Evolutionary conservation across 192 early-diverging fungal species (phyloP).

Genomic region (Coemansia erecta): DNA sequence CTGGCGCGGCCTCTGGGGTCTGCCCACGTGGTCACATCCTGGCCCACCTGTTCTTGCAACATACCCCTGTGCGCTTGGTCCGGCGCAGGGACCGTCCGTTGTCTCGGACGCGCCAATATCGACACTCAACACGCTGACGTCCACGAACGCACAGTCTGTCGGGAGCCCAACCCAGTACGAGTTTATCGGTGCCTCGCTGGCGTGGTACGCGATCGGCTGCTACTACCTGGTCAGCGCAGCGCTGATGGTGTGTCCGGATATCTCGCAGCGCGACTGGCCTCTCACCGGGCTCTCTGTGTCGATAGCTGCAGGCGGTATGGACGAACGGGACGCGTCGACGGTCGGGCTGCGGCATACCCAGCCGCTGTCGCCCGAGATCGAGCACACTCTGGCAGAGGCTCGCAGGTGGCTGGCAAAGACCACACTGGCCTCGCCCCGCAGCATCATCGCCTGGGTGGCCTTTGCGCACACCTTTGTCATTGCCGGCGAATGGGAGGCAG

Average conservation of each 20-base stretch:
- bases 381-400: conserved; percentile 40
- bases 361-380: conserved; percentile 32
- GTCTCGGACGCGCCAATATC: conserved; percentile 32
- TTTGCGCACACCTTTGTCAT: conserved; percentile 53
- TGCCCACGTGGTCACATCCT: conserved; percentile 50
- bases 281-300: conserved; percentile 22
- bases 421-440: conserved; percentile 44
- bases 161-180: conserved; percentile 48
- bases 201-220: conserved; percentile 55
- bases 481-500: conserved; percentile 52
- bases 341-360: conserved; percentile 19
- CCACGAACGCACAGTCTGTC: conserved; percentile 33
- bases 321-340: background rate
- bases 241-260: conserved; percentile 11
- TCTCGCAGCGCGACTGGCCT: conserved; percentile 34
- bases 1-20: conserved; percentile 53
- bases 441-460: conserved; percentile 49
- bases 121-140: conserved; percentile 31
- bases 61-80: conserved; percentile 46
- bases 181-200: conserved; percentile 48
- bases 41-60: conserved; percentile 49
- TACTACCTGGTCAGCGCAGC: conserved; percentile 47
- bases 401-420: conserved; percentile 53
- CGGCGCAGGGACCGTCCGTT: conserved; percentile 21
- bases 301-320: background rate